Evolutionary conservation across 1,284 basidiomycete species (phyloP), one percentile per base, ranked within the genome.

Genomic region (Marasmius fiardii): DNA sequence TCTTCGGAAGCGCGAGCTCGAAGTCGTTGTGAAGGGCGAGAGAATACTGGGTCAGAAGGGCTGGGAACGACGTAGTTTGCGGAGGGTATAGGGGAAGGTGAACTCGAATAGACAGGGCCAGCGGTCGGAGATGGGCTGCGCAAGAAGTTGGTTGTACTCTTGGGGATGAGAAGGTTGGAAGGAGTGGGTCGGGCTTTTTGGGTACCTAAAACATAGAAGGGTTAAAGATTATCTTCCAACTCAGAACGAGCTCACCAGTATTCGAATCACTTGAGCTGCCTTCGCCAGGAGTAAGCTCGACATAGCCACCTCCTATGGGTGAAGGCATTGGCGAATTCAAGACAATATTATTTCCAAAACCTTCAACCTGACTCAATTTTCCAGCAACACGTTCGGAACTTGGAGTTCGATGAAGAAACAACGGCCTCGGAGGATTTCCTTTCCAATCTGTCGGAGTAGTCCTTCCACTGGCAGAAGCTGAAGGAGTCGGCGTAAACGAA

Each of bases 51-150:
- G n/a, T 41, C 39, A 1, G 39, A 41, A n/a, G 57, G 57, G 1
- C 53, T 55, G 14, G 57, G 57, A 16, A 58, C 57, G 12, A 58
- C 26, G 41, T 55, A 58, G 11, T 53, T 54, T 11, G 45, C 41
- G 6, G 54, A 56, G 11, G 57, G 57, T 14, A 58, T 37, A 16
- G 54, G 33, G 37, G 34, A n/a, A n/a, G 37, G 43, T 31, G 54
- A 54, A 31, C 28, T 4, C 28, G 5, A 31, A 31, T 31, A 31
- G 28, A 31, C 10, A 10, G 28, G 28, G 10, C 28, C n/a, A n/a
- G 35, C 14, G 12, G 23, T n/a, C n/a, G 50, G 43, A 20, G 57
- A 52, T 34, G 31, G 44, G 18, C 18, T 31, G 4, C 12, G 33
- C 2, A 18, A 26, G 7, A 12, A 16, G 24, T 48, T 28, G 45